phyloP scores from a whole-genome alignment of 176 grass and related monocot species.

The Oryza brachyantha region DNA sequence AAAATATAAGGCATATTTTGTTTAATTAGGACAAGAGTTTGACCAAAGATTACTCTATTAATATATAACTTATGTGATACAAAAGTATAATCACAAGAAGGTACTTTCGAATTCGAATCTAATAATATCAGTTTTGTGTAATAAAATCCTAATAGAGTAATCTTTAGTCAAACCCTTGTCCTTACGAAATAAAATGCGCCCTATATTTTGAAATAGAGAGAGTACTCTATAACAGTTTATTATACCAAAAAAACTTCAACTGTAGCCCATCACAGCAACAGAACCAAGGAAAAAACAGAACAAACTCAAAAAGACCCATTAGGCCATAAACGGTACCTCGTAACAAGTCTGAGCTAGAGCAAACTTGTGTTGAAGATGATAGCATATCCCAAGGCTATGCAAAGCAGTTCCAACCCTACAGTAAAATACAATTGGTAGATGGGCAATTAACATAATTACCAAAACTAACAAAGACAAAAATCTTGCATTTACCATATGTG shows the following conservation, averaged over 20 bases:
- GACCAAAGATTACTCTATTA: too few relatives aligned
- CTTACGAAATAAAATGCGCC: too few relatives aligned
- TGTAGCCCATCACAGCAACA: background rate
- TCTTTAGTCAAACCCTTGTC: too few relatives aligned
- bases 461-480: background rate
- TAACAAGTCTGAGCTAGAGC: constrained; percentile 74
- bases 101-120: too few relatives aligned
- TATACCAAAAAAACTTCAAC: background rate
- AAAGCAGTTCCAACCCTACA: constrained; percentile 72
- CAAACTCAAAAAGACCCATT: background rate
- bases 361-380: constrained; percentile 64
- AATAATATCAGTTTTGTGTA: too few relatives aligned
- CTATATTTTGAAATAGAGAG: too few relatives aligned
- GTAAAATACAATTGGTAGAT: constrained; percentile 11
- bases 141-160: too few relatives aligned
- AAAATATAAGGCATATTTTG: too few relatives aligned
- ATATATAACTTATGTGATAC: too few relatives aligned
- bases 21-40: too few relatives aligned
- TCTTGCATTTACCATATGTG: background rate
- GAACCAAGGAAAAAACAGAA: background rate
- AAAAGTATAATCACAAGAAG: too few relatives aligned
- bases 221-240: constrained; percentile 6
- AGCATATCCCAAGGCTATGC: constrained; percentile 75
- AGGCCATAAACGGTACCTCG: constrained; percentile 54
- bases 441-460: background rate